Conservation (phyloP, 1,139 yeast species). For the Geotrichum carabidarum region DNA sequence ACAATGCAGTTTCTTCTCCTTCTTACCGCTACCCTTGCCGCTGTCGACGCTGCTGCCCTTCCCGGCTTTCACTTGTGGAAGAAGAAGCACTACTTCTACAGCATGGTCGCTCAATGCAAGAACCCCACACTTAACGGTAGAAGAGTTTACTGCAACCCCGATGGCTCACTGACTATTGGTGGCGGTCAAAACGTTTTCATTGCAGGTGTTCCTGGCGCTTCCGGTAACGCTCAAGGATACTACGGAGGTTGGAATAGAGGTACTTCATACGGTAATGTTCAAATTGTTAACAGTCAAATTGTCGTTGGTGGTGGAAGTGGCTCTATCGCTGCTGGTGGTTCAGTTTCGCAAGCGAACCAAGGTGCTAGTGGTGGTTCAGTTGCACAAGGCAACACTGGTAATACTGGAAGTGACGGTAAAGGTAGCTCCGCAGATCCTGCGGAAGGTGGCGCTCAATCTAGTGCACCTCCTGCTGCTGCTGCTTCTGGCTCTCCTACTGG, state of each 20-base stretch:
- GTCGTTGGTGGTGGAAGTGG: not conserved
- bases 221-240: not conserved
- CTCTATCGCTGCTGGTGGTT: not conserved
- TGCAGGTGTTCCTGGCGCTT: not conserved
- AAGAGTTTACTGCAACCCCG: not conserved
- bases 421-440: not conserved
- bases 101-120: not conserved
- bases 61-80: not conserved
- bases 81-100: conserved; percentile 1
- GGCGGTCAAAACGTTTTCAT: not conserved
- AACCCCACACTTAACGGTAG: not conserved
- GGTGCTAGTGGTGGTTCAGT: not conserved
- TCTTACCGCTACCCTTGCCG: not conserved
- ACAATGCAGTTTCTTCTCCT: not conserved
- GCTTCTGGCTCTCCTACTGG: not conserved
- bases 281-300: not conserved
- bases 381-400: not conserved
- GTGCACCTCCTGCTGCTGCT: not conserved
- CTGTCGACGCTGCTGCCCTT: conserved; percentile 4
- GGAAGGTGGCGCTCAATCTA: not conserved
- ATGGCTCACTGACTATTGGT: conserved; percentile 1
- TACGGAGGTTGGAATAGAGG: conserved; percentile 4
- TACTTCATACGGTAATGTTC: not conserved
- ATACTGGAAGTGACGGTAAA: not conserved
- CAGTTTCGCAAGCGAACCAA: not conserved